Base-by-base conservation (phyloP, 768 basidiomycete species). In the Agaricus blazei region DNA sequence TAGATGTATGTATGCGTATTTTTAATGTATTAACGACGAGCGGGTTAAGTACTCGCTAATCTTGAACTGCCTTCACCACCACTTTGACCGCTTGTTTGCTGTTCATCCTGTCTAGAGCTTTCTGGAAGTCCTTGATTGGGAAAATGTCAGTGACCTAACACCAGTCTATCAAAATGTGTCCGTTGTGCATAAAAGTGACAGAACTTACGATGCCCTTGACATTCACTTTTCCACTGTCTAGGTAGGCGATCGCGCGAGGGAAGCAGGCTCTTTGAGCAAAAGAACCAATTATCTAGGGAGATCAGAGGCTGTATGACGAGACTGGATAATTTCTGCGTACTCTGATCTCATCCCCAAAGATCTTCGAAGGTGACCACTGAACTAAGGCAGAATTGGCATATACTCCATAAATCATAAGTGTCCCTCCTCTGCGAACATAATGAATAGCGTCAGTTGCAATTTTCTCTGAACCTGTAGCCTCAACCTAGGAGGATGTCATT, bases 191-290 rank as follows among this genome's bases (percentile, higher is more conserved):
- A 2, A 12, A 19, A 19, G 14, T 12, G 15, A 14, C 24, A 41
- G 5, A 15, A 55, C 47, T 48, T 29, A 74, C 72, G 70, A 92
- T 88, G 19, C 88, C 88, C 67, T 87, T 85, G 26, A 88, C 82
- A 51, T 76, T 87, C 63, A 94, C 76, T 72, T 92, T 93, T 5
- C 90, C 90, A 60, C 83, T 83, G 62, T 96, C 93, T n/a, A 96
- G 82, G 67, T 95, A 94, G 12, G 85, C 88, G 34, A 96, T 83
- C 1, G 93, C 91, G 2, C 93, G 85, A 43, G 92, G 90, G 84
- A 96, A 94, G 69, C 91, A 93, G 70, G 76, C 85, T 1, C 85
- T 86, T 61, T 95, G 93, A 9, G 92, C 88, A 75, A 93, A 93
- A 0, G 92, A 94, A 11, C 92, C 91, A 56, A 93, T 90, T 60